Conservation (phyloP, 1,284 basidiomycete genomes). For the Rhodotorula sp. region DNA sequence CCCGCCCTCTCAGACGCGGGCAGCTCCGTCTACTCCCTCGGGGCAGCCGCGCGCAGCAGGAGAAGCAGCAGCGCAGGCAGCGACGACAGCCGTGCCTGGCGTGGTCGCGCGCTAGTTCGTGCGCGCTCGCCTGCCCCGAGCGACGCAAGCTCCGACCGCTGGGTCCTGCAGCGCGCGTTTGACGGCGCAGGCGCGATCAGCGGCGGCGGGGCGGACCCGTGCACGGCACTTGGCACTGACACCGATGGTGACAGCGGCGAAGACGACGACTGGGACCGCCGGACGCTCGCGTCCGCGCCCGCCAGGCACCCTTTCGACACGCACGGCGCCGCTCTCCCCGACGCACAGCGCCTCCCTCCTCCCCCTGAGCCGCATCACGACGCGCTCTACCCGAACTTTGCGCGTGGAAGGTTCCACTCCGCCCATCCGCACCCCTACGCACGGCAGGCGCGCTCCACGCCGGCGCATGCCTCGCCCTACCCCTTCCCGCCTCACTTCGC, state of each 20-base stretch:
- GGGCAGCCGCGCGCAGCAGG: neutral
- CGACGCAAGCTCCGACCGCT: neutral
- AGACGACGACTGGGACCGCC: conserved; percentile 13
- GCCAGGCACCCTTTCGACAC: neutral
- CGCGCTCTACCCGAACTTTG: conserved; percentile 3
- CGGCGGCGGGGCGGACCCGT: neutral
- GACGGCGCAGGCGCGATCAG: too few relatives aligned
- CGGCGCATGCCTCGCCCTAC: neutral
- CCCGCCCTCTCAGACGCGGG: conserved; percentile 3
- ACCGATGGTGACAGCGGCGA: neutral
- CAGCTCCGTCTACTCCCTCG: neutral
- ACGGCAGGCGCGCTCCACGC: neutral
- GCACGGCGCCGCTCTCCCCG: neutral
- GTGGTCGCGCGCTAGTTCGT: neutral
- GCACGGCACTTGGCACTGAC: neutral
- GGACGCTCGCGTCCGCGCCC: conserved; percentile 3
- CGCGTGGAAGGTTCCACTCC: neutral
- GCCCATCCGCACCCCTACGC: neutral
- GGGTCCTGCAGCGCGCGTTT: neutral
- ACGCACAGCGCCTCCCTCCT: neutral
- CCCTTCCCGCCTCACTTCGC: neutral
- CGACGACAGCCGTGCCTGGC: neutral
- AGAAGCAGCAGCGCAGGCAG: neutral
- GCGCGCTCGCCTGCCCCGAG: neutral
- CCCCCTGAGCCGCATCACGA: neutral